A percentile compares a stretch with the other conserved stretches of the same genome.
Conservation (phyloP, 192 early-diverging fungal species). For the Backusella tarrabulga region DNA sequence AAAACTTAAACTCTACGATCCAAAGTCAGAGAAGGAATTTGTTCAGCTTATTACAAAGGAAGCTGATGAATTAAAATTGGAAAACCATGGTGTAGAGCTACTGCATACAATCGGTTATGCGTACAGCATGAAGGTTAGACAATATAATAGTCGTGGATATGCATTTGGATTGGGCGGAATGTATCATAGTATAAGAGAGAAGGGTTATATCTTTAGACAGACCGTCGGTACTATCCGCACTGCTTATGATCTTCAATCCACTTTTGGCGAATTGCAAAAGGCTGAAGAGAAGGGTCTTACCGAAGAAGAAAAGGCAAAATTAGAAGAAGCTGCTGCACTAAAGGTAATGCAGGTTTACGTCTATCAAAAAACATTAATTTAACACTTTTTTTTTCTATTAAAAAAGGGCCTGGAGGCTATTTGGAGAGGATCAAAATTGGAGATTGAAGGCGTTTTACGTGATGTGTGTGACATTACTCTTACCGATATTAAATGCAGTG, state of each 20-base stretch:
- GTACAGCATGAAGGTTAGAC: slow-evolving; percentile 86
- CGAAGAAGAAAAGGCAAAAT: slow-evolving; percentile 59
- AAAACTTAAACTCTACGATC: slow-evolving; percentile 79
- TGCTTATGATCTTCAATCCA: slow-evolving; percentile 90
- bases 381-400: not conserved
- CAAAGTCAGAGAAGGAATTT: slow-evolving; percentile 59
- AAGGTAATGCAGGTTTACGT: slow-evolving; percentile 31
- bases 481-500: slow-evolving; percentile 60
- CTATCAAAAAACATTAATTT: not conserved
- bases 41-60: slow-evolving; percentile 70
- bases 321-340: slow-evolving; percentile 69
- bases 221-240: slow-evolving; percentile 90
- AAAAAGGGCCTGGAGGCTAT: slow-evolving; percentile 82
- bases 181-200: slow-evolving; percentile 78
- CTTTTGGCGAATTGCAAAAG: slow-evolving; percentile 85
- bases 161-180: slow-evolving; percentile 72
- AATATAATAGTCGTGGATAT: slow-evolving; percentile 69
- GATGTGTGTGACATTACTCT: slow-evolving; percentile 90
- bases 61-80: slow-evolving; percentile 84
- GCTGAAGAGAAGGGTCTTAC: slow-evolving; percentile 84
- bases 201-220: slow-evolving; percentile 87
- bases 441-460: slow-evolving; percentile 89
- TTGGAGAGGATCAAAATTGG: slow-evolving; percentile 92
- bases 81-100: slow-evolving; percentile 92
- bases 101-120: slow-evolving; percentile 92